These are phyloP conservation scores for Cryoendolithus antarcticus DNA, from an alignment of 2,329 filamentous ascomycete genomes.

Conservation along the genomic window DNA sequence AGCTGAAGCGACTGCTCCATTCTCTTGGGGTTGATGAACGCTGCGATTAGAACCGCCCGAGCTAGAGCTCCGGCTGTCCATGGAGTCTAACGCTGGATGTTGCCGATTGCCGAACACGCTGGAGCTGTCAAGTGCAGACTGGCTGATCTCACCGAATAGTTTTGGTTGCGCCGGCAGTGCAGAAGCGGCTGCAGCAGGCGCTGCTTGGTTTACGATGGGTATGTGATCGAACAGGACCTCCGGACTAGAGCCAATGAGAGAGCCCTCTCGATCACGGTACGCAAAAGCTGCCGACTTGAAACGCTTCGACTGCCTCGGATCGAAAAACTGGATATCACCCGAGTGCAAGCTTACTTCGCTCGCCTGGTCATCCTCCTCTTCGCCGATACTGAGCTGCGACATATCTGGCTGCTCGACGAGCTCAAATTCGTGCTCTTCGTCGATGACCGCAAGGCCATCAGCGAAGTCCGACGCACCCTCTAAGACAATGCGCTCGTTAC, in stretches of 20 bases:
- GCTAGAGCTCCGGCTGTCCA: conserved; percentile 2
- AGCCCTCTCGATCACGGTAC: conserved; percentile 24
- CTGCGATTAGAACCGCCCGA: no score
- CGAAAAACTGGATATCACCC: conserved; percentile 26
- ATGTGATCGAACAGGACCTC: conserved; percentile 25
- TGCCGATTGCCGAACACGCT: conserved; percentile 16
- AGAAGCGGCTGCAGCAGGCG: conserved; percentile 11
- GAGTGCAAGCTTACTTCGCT: conserved; percentile 23
- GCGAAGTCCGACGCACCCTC: conserved; percentile 4
- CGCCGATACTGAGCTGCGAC: conserved; percentile 35
- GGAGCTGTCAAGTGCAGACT: conserved; percentile 43
- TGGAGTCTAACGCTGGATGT: background rate
- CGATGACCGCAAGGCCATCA: conserved; percentile 29
- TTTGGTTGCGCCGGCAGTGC: conserved; percentile 19
- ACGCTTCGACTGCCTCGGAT: conserved; percentile 31
- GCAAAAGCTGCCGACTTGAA: conserved; percentile 28
- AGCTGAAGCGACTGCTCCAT: conserved; percentile 11
- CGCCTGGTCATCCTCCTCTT: conserved; percentile 32
- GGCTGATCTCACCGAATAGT: conserved; percentile 50
- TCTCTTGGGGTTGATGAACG: no score
- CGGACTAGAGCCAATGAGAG: conserved; percentile 24
- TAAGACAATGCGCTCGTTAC: conserved; percentile 29
- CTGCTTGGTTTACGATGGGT: conserved; percentile 14
- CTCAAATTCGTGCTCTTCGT: conserved; percentile 46
- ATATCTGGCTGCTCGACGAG: no score